These are phyloP conservation scores for Salix koriyanagi DNA, from an alignment of 345 rosid genomes.

Conservation along the genomic window DNA sequence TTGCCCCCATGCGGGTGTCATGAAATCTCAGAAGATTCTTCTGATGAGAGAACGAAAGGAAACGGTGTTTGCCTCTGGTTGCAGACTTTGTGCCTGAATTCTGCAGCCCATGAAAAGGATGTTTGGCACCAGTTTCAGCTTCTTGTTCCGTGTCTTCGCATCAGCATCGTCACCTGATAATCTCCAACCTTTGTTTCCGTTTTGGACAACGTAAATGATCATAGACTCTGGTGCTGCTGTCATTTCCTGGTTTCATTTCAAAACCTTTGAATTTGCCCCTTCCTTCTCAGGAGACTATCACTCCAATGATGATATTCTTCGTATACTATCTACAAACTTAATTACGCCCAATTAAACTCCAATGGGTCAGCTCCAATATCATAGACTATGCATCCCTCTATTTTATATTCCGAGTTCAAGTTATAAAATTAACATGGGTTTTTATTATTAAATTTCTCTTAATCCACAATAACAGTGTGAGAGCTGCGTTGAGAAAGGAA, in stretches of 20 bases:
- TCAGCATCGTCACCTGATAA: background rate
- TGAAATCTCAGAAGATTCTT: conserved; percentile 22
- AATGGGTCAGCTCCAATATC: background rate
- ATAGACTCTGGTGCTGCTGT: background rate
- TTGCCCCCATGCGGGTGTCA: conserved; percentile 17
- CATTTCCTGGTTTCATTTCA: background rate
- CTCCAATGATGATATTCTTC: background rate
- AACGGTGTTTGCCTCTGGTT: conserved; percentile 21
- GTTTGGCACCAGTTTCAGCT: conserved; percentile 2
- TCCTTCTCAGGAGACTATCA: background rate
- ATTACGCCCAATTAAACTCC: background rate
- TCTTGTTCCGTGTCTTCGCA: conserved; percentile 6
- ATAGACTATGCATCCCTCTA: background rate
- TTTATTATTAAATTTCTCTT: no score
- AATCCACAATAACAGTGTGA: no score
- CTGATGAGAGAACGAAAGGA: background rate
- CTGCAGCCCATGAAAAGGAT: conserved; percentile 36
- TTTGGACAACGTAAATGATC: background rate
- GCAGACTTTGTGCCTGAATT: conserved; percentile 44
- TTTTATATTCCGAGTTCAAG: no score
- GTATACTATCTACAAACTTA: background rate
- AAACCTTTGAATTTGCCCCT: background rate
- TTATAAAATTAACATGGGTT: no score
- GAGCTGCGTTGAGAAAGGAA: no score
- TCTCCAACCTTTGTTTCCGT: background rate